These are phyloP conservation scores for Aspergillus terreus DNA, from an alignment of 2,329 filamentous ascomycete species.

Conservation along the genomic window DNA sequence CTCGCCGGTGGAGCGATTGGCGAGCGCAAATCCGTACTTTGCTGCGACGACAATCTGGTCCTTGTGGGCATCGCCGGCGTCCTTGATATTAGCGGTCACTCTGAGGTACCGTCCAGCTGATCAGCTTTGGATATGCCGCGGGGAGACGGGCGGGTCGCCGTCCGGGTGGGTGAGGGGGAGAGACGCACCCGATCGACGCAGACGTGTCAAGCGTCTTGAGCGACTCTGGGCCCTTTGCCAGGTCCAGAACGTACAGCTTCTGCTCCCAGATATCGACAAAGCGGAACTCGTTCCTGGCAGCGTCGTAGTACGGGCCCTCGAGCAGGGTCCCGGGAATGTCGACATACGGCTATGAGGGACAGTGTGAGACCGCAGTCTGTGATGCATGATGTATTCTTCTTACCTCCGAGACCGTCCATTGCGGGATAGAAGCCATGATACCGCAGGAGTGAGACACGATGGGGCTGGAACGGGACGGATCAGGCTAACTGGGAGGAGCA, in stretches of 20 bases:
- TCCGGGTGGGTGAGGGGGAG: neutral
- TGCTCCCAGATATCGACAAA: slow-evolving; percentile 71
- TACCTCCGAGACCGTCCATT: slow-evolving; percentile 48
- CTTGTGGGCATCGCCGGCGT: slow-evolving; percentile 47
- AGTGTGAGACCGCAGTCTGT: slow-evolving; percentile 9
- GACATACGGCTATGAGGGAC: slow-evolving; percentile 33
- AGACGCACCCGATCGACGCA: slow-evolving; percentile 50
- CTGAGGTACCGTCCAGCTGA: slow-evolving; percentile 40
- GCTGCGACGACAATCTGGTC: slow-evolving; percentile 71
- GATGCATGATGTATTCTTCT: too few species aligned
- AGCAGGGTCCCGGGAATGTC: slow-evolving; percentile 36
- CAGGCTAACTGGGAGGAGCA: neutral
- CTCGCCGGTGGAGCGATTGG: slow-evolving; percentile 60
- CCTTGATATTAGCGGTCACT: slow-evolving; percentile 75
- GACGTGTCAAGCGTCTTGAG: slow-evolving; percentile 55
- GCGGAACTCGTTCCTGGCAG: slow-evolving; percentile 38
- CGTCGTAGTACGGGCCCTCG: slow-evolving; percentile 40
- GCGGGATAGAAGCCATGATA: slow-evolving; percentile 36
- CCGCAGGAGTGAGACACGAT: neutral
- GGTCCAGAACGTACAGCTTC: slow-evolving; percentile 67
- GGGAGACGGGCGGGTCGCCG: neutral
- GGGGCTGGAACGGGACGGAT: neutral
- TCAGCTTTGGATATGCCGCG: slow-evolving; percentile 36
- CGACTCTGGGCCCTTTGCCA: slow-evolving; percentile 60
- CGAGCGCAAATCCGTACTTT: slow-evolving; percentile 76